Evolutionary conservation across 768 basidiomycete genomes (phyloP), one percentile per base, ranked within the genome.

Genomic region (Mycena vulgaris): DNA sequence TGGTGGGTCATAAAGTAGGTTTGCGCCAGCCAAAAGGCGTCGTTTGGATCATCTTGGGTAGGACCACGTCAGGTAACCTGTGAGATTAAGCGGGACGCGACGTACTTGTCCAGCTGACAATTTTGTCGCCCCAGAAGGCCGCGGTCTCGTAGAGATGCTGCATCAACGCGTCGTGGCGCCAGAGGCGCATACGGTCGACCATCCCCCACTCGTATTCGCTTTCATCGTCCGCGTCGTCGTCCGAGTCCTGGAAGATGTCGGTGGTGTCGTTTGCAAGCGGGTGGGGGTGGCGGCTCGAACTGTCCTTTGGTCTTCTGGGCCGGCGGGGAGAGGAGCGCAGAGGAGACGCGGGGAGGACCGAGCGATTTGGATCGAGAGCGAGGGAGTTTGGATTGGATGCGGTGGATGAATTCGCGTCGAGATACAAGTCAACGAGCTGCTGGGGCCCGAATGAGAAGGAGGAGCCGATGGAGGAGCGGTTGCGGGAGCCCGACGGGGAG

Each of bases 1-100:
- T 98, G 95, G 75, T 97, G 92, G 3, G 93, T 96, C 85, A 97
- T 93, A 80, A 99, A 99, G 80, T 96, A 96, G 0, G 94, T 95
- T 80, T 99, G 98, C 3, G 98, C 97, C 25, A 99, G 89, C 98
- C 98, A 99, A 81, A 99, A 99, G 16, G 96, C 98, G 80, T 99
- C 98, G 78, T 98, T 98, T 33, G 96, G 93, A 76, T 99, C 95
- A 71, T 92, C 97, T 97, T 75, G 70, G n/a, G 47, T 63, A 70
- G 65, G 40, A 23, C 66, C 63, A 35, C 63, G 57, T 59, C 69
- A 70, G 56, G 28, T 37, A 17, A 28, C 35, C 17, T 8, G 17
- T 37, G 51, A n/a, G 7, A n/a, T 23, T 66, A 63, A 45, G 67
- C 59, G 66, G 45, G 63, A 82, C 80, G 78, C 68, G 75, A 87